Evolutionary conservation across 148 eudicot genomes (phyloP), one percentile per base, ranked within the genome.

Genomic region (Rhododendron vialii): DNA sequence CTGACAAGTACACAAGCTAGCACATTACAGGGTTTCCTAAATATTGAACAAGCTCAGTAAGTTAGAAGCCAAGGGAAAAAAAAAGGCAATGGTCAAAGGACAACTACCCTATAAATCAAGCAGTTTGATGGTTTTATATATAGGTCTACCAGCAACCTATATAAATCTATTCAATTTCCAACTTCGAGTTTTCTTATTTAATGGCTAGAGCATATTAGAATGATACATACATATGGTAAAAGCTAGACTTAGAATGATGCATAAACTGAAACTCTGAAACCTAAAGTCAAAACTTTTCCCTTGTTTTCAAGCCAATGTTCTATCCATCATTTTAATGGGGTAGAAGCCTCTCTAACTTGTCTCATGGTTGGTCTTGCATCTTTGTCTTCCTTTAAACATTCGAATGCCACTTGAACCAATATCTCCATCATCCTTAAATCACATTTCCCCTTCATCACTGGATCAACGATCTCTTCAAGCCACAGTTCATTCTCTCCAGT

Each of bases 341-440:
- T 26, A 12, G 13, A 82, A 86, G 89, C 83, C 18, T 89, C 30
- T 87, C 75, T 5, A 3, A 89, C 90, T 28, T 87, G 55, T 11
- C 88, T 89, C 93, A 90, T 90, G 30, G 92, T 89, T 28, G 92
- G 93, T 61, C 92, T 90, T 47, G 84, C 88, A 77, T 88, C 89
- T 84, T 78, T 88, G 14, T 88, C 88, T 78, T 89, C 92, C 63
- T 85, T 71, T 0, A 89, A 88, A 87, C 93, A 92, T 36, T 88
- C 88, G 50, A 92, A 41, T 24, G 91, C 93, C 14, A 87, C 87
- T 84, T 50, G 41, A 47, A 87, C 73, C 50, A 92, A 50, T 6
- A 13, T 78, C 8, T 78, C 47, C 85, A 89, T 87, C 86, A 89
- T 78, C 9, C 11, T 78, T 24, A 26, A 17, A 41, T 89, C 89